Base-by-base conservation (phyloP, 2,329 filamentous ascomycete species). In the Pseudogymnoascus sp. region DNA sequence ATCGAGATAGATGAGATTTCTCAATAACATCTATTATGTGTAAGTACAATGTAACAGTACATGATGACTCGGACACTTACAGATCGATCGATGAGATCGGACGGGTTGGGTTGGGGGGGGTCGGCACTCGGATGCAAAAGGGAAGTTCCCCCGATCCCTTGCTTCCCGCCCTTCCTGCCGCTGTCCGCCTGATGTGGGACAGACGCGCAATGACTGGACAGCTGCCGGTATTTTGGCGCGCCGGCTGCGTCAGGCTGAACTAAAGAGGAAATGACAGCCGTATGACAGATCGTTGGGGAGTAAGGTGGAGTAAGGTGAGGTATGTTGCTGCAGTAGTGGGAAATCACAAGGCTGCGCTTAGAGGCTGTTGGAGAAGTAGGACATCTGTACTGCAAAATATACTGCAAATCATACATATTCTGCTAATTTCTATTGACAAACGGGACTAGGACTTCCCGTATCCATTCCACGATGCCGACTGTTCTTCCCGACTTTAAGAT, bases 51-150 rank as follows among this genome's bases (percentile, higher is more conserved):
- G 26, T 31, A 54, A 8, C 23, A n/a, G 10, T 54, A 54, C 26
- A 34, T 3, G 8, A 31, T 18, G 26, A 34, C 26, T 29, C 23
- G 47, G 47, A 23, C 14, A 54, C 47, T 34, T 34, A 34, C 47
- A 18, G 47, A 54, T 54, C 26, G 47, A 54, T 54, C 47, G 47
- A 54, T 54, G 47, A 18, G n/a, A 54, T 54, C 47, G 47, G 47
- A 54, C 47, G 47, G 47, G 47, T 31, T 54, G 47, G 47, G 47
- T 31, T 54, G 47, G 26, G 23, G 47, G 8, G 3, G 10, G 47
- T 54, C 26, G 47, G 26, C n/a, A 54, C n/a, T 54, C 47, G 47
- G 47, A 34, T 31, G 47, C 26, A 18, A 12, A 54, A 18, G 47
- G 47, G 47, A 18, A 12, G 8, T 54, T 29, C 18, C 47, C 26